Conservation (phyloP, 1,284 basidiomycete species). For the Austroboletus novae-zelandiae region DNA sequence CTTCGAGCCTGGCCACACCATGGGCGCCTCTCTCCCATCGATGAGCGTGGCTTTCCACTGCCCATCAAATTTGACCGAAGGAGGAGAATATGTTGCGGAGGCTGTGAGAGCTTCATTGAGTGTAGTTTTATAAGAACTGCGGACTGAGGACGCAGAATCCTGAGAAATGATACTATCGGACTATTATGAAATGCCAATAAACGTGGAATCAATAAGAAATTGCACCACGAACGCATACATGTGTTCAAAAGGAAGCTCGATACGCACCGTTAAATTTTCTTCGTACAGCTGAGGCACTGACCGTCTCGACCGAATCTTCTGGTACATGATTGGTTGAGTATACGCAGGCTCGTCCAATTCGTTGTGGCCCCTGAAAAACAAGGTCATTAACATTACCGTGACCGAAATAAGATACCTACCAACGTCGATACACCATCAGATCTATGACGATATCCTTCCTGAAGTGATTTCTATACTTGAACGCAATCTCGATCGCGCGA, state of each 20-base stretch:
- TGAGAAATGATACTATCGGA: conserved; percentile 53
- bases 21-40: conserved; percentile 29
- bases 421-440: conserved; percentile 82
- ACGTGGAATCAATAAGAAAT: not conserved
- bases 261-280: conserved; percentile 66
- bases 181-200: conserved; percentile 32
- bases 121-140: conserved; percentile 54
- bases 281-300: conserved; percentile 85
- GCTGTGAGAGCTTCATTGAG: conserved; percentile 60
- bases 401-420: conserved; percentile 40
- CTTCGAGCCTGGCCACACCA: conserved; percentile 68
- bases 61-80: conserved; percentile 53
- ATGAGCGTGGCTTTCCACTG: conserved; percentile 51
- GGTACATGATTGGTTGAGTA: conserved; percentile 88
- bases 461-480: conserved; percentile 82
- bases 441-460: conserved; percentile 88
- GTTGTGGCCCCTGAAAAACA: conserved; percentile 67
- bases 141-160: conserved; percentile 48
- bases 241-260: not conserved
- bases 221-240: not conserved
- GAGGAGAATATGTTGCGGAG: conserved; percentile 48
- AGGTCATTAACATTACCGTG: not conserved
- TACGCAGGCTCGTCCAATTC: conserved; percentile 90
- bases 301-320: conserved; percentile 72
- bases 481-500: conserved; percentile 75